Conservation (phyloP, 805 yeast species). For the Torulaspora maleeae region DNA sequence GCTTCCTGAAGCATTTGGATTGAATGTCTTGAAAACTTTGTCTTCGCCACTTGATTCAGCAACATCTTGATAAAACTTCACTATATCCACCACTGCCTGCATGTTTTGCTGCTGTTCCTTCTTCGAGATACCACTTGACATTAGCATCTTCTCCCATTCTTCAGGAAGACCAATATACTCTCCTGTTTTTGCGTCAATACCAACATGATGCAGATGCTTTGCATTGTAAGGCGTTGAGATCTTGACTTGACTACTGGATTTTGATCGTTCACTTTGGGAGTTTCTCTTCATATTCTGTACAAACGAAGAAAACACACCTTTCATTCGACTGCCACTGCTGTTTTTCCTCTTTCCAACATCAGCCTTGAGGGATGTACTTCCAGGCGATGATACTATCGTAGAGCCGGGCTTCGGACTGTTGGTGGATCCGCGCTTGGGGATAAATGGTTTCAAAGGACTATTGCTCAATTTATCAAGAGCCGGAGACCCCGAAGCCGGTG, state of each 20-base stretch:
- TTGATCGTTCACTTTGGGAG: slow-evolving; percentile 37
- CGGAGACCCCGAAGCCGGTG: slow-evolving; percentile 8
- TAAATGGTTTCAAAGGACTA: slow-evolving; percentile 12
- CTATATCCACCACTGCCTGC: slow-evolving; percentile 88
- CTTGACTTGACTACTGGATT: slow-evolving; percentile 39
- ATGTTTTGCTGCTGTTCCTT: slow-evolving; percentile 90
- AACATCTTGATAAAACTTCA: slow-evolving; percentile 72
- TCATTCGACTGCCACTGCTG: slow-evolving; percentile 42
- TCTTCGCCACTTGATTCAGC: slow-evolving; percentile 41
- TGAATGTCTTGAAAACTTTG: slow-evolving; percentile 39
- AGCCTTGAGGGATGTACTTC: slow-evolving; percentile 13
- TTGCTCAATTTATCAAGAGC: slow-evolving; percentile 6
- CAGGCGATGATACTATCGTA: slow-evolving; percentile 20
- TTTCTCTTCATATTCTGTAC: slow-evolving; percentile 34
- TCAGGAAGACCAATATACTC: slow-evolving; percentile 88
- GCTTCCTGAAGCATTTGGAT: slow-evolving; percentile 26
- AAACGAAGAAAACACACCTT: slow-evolving; percentile 53
- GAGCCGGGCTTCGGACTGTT: slow-evolving; percentile 13
- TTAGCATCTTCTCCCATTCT: slow-evolving; percentile 82
- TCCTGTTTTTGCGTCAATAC: slow-evolving; percentile 77
- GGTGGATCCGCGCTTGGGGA: slow-evolving; percentile 8
- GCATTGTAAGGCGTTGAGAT: slow-evolving; percentile 92
- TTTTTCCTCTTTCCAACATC: slow-evolving; percentile 35
- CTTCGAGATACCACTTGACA: slow-evolving; percentile 81
- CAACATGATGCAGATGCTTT: slow-evolving; percentile 89